These are phyloP conservation scores for Diutina neorugosa DNA, from an alignment of 1,139 yeast genomes.

Conservation along the genomic window DNA sequence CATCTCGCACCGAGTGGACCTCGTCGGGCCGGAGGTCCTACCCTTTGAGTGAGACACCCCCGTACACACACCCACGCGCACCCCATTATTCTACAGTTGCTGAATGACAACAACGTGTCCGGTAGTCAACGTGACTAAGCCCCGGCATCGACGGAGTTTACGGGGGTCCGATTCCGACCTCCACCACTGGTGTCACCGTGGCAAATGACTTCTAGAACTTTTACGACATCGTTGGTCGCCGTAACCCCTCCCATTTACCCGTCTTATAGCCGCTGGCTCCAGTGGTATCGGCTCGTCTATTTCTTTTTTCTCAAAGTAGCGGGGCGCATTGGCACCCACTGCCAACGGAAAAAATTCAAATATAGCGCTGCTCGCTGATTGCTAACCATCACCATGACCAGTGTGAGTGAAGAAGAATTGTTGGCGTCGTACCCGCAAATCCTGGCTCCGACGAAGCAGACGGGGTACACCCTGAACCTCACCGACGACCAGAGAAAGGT, in stretches of 20 bases:
- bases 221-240: no score
- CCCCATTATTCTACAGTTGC: not conserved
- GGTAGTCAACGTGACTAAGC: not conserved
- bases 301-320: slow-evolving; percentile 1
- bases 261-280: not conserved
- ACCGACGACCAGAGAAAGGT: slow-evolving; percentile 52
- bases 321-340: not conserved
- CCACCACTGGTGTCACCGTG: no score
- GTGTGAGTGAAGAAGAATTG: slow-evolving; percentile 13
- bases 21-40: not conserved
- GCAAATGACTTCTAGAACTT: no score
- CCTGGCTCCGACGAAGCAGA: slow-evolving; percentile 42
- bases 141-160: not conserved
- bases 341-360: not conserved
- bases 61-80: not conserved
- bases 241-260: no score
- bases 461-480: slow-evolving; percentile 79
- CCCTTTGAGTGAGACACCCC: not conserved
- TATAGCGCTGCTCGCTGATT: not conserved
- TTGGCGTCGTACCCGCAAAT: slow-evolving; percentile 55
- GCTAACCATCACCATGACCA: slow-evolving; percentile 4
- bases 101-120: not conserved
- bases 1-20: no score
- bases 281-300: not conserved
- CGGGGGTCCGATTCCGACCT: no score